Conservation (phyloP, 2,329 filamentous ascomycete genomes). For the Penicillium sp. region DNA sequence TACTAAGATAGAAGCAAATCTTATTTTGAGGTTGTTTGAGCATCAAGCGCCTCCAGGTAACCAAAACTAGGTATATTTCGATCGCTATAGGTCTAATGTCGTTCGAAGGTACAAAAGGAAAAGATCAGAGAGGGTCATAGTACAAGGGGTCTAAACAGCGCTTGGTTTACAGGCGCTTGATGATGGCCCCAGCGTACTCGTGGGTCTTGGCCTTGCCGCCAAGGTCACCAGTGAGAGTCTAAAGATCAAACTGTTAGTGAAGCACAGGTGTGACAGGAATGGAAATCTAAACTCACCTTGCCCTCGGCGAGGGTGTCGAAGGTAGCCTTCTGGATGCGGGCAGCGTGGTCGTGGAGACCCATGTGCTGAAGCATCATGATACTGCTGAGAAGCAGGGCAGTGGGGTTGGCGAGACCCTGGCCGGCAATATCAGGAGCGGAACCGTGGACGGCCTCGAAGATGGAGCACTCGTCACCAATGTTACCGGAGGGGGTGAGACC, state of each 20-base stretch:
- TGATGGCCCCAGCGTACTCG: constrained; percentile 92
- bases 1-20: not conserved
- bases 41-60: constrained; percentile 26
- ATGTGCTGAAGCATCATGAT: constrained; percentile 99
- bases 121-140: constrained; percentile 36
- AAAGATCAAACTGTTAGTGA: constrained; percentile 13
- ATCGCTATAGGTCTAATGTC: constrained; percentile 40
- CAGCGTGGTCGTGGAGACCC: constrained; percentile 80
- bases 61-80: constrained; percentile 38
- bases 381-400: constrained; percentile 87
- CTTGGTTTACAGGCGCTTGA: constrained; percentile 57
- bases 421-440: constrained; percentile 95
- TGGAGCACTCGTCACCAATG: constrained; percentile 98
- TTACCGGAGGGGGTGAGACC: constrained; percentile 97
- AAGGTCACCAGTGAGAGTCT: constrained; percentile 86
- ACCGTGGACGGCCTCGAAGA: constrained; percentile 99
- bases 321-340: constrained; percentile 88
- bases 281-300: constrained; percentile 59
- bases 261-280: not conserved
- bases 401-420: constrained; percentile 95
- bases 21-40: not conserved
- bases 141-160: constrained; percentile 31
- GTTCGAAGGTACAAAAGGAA: constrained; percentile 37
- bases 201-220: constrained; percentile 94
- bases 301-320: constrained; percentile 95